Conservation (phyloP, 2,329 filamentous ascomycete genomes). For the Paraconiothyrium brasiliense region DNA sequence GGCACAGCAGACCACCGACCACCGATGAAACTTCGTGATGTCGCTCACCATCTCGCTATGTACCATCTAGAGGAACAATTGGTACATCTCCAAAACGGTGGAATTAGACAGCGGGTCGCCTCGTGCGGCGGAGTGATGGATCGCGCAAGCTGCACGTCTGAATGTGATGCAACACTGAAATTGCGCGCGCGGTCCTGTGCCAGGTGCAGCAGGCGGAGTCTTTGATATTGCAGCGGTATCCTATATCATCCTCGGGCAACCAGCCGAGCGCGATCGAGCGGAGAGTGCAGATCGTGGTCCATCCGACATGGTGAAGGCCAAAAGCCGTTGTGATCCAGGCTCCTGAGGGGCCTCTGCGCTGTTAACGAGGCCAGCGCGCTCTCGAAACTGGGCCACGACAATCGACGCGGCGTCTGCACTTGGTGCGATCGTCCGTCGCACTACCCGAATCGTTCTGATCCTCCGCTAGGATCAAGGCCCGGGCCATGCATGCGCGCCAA, state of each 20-base stretch:
- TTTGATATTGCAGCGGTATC: slow-evolving; percentile 17
- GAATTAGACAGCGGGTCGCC: background rate
- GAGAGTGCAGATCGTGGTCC: slow-evolving; percentile 5
- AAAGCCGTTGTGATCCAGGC: background rate
- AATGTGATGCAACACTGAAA: slow-evolving; percentile 12
- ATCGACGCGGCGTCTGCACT: slow-evolving; percentile 10
- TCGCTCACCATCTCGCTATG: slow-evolving; percentile 3
- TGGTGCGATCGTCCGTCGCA: slow-evolving; percentile 38
- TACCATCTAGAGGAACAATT: background rate
- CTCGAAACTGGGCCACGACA: slow-evolving; percentile 17
- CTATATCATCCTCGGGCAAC: slow-evolving; percentile 5
- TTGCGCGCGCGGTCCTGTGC: slow-evolving; percentile 9
- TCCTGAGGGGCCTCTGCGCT: background rate
- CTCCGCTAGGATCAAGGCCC: slow-evolving; percentile 33
- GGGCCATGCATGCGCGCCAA: slow-evolving; percentile 32
- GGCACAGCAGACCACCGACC: background rate
- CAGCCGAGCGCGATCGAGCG: slow-evolving; percentile 6
- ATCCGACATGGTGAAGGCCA: background rate
- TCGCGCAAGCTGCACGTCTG: slow-evolving; percentile 7
- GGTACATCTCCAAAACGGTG: background rate
- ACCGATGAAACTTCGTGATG: background rate
- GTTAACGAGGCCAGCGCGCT: background rate
- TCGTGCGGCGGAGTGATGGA: slow-evolving; percentile 7
- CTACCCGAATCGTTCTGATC: slow-evolving; percentile 34
- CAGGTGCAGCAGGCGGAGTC: slow-evolving; percentile 4